Evolutionary conservation across 1,284 basidiomycete genomes (phyloP).

Genomic region (Boletus semigastroideus): DNA sequence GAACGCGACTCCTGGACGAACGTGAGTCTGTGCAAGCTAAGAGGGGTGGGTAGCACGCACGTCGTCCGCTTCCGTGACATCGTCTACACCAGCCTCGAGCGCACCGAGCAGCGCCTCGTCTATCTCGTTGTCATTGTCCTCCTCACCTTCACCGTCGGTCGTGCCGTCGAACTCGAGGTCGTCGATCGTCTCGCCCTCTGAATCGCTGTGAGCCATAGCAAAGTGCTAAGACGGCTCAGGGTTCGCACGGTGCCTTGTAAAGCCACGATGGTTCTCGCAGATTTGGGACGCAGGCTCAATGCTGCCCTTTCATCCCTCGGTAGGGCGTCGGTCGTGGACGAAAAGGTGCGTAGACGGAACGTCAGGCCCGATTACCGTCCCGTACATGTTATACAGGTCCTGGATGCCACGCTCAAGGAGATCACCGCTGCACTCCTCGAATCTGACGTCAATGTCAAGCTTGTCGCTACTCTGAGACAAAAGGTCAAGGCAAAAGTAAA

Average conservation of each 20-base stretch:
- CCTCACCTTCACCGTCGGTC: constrained; percentile 46
- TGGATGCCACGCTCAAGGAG: constrained; percentile 93
- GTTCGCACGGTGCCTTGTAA: constrained; percentile 30
- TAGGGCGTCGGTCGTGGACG: constrained; percentile 83
- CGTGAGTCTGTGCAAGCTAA: constrained; percentile 7
- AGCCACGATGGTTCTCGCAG: constrained; percentile 87
- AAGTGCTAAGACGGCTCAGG: constrained; percentile 1
- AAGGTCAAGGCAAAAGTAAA: constrained; percentile 91
- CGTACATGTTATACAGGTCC: constrained; percentile 68
- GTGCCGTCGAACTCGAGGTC: constrained; percentile 52
- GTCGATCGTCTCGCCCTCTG: constrained; percentile 62
- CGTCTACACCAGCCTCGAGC: constrained; percentile 51
- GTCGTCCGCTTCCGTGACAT: constrained; percentile 65
- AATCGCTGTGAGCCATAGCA: constrained; percentile 58
- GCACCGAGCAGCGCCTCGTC: constrained; percentile 56
- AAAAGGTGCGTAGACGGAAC: constrained; percentile 58
- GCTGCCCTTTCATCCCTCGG: constrained; percentile 90
- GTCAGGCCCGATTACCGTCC: constrained; percentile 16
- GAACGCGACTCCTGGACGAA: constrained; percentile 44
- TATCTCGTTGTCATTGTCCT: constrained; percentile 44
- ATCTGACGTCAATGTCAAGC: constrained; percentile 97
- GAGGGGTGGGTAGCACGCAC: constrained; percentile 36
- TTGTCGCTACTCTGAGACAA: constrained; percentile 84
- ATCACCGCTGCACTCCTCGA: constrained; percentile 93
- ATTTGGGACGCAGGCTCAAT: constrained; percentile 93